phyloP scores from a whole-genome alignment of 495 filamentous ascomycete genomes.

The Tuber umbilicatum region DNA sequence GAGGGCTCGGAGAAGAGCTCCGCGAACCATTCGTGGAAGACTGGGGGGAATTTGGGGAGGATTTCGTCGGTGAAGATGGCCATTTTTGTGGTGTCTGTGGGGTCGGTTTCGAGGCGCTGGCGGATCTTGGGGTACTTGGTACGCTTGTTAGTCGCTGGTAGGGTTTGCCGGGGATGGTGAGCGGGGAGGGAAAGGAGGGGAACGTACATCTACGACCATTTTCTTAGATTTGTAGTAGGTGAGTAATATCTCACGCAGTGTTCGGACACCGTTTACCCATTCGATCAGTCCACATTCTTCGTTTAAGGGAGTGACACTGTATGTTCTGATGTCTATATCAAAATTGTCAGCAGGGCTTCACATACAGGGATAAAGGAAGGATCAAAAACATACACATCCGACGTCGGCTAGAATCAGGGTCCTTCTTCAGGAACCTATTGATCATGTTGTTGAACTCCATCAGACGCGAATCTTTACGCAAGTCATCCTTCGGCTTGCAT shows the following conservation, averaged over 20 bases:
- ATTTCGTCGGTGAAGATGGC: conserved; percentile 65
- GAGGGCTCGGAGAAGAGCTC: conserved; percentile 89
- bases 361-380: neutral
- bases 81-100: conserved; percentile 46
- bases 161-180: neutral
- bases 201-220: conserved; percentile 51
- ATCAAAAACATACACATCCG: conserved; percentile 54
- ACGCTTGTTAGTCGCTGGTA: conserved; percentile 11
- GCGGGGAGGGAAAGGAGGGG: neutral
- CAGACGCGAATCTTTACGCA: conserved; percentile 90
- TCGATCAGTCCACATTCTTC: conserved; percentile 97
- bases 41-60: conserved; percentile 61
- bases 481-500: conserved; percentile 96
- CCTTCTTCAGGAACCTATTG: conserved; percentile 82
- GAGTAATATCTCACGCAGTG: conserved; percentile 84
- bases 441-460: conserved; percentile 99
- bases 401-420: conserved; percentile 80
- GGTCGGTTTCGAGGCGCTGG: conserved; percentile 54
- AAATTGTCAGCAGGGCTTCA: neutral
- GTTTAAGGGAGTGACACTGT: conserved; percentile 90
- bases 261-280: conserved; percentile 96
- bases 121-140: conserved; percentile 55
- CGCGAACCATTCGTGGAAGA: conserved; percentile 90
- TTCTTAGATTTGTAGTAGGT: conserved; percentile 65
- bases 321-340: conserved; percentile 78